Conservation (phyloP, 495 filamentous ascomycete species). For the Penicillium antarcticum region DNA sequence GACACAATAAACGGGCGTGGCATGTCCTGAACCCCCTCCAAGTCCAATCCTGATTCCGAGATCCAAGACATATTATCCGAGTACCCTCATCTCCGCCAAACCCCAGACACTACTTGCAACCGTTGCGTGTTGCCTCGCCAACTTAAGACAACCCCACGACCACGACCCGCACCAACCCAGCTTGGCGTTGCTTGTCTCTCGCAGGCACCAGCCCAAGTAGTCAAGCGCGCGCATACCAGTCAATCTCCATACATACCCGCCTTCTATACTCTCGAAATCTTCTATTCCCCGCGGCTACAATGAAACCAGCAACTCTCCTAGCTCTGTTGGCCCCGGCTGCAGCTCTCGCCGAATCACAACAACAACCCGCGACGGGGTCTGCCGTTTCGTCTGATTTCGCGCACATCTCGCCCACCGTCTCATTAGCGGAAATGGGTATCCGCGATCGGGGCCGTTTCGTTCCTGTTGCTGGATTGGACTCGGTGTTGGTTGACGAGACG, state of each 20-base stretch:
- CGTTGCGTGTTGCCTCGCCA: slow-evolving; percentile 25
- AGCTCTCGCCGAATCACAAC: slow-evolving; percentile 28
- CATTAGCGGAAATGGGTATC: slow-evolving; percentile 22
- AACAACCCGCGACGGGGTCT: slow-evolving; percentile 14
- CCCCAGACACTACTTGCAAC: not conserved
- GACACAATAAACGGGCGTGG: not conserved
- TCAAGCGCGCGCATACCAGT: not conserved
- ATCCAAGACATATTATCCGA: not conserved
- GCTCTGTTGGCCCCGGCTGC: slow-evolving; percentile 31
- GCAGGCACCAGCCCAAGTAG: not conserved
- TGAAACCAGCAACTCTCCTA: slow-evolving; percentile 32
- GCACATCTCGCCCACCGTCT: slow-evolving; percentile 23
- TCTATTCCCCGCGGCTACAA: slow-evolving; percentile 11
- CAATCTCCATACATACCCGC: not conserved
- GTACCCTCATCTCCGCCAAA: not conserved
- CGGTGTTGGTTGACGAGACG: not conserved
- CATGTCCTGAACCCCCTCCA: not conserved
- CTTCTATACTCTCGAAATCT: not conserved
- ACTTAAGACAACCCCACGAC: slow-evolving; percentile 13
- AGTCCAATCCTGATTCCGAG: not conserved
- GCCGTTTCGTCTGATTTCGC: slow-evolving; percentile 22
- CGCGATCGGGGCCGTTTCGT: slow-evolving; percentile 11
- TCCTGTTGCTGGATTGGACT: not conserved
- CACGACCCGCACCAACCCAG: slow-evolving; percentile 19
- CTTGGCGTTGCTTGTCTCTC: slow-evolving; percentile 31